Evolutionary conservation across 768 basidiomycete species (phyloP).

Genomic region (Boletellus sp.): DNA sequence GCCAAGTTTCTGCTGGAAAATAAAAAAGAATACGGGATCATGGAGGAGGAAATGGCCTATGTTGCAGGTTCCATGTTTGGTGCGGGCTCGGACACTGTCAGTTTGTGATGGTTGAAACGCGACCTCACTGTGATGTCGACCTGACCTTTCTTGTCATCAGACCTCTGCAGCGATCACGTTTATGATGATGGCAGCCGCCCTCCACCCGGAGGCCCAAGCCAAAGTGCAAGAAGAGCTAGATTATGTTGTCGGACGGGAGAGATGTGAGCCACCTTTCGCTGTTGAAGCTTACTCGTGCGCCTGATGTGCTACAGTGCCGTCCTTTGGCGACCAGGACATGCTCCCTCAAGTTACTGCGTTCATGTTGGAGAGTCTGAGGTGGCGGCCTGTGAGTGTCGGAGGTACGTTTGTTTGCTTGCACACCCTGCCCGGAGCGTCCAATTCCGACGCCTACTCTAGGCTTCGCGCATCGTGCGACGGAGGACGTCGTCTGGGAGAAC

Average conservation of each 20-base stretch:
- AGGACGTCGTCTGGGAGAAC: slow-evolving; percentile 43
- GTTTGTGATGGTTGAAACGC: slow-evolving; percentile 6
- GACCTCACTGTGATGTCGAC: neutral
- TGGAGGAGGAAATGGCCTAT: slow-evolving; percentile 36
- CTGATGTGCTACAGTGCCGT: slow-evolving; percentile 29
- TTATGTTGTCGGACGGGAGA: slow-evolving; percentile 41
- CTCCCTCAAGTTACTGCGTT: slow-evolving; percentile 37
- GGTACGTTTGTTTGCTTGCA: slow-evolving; percentile 14
- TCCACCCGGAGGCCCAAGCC: slow-evolving; percentile 46
- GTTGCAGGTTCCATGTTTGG: slow-evolving; percentile 42
- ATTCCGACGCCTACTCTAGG: slow-evolving; percentile 34
- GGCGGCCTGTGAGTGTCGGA: slow-evolving; percentile 35
- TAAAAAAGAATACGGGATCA: slow-evolving; percentile 30
- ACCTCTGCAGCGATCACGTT: slow-evolving; percentile 48
- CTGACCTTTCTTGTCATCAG: slow-evolving; percentile 11
- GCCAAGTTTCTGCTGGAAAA: slow-evolving; percentile 37
- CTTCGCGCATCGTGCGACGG: slow-evolving; percentile 58
- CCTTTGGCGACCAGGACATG: slow-evolving; percentile 32
- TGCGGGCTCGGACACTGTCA: slow-evolving; percentile 40
- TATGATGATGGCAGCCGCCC: slow-evolving; percentile 51
- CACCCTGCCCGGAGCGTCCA: neutral
- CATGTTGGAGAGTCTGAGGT: slow-evolving; percentile 34
- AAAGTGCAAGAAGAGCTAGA: slow-evolving; percentile 54
- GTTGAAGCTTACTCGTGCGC: neutral
- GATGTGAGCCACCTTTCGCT: slow-evolving; percentile 10